phyloP scores from a whole-genome alignment of 2,329 filamentous ascomycete species.

The Pestalotiopsis sp. region DNA sequence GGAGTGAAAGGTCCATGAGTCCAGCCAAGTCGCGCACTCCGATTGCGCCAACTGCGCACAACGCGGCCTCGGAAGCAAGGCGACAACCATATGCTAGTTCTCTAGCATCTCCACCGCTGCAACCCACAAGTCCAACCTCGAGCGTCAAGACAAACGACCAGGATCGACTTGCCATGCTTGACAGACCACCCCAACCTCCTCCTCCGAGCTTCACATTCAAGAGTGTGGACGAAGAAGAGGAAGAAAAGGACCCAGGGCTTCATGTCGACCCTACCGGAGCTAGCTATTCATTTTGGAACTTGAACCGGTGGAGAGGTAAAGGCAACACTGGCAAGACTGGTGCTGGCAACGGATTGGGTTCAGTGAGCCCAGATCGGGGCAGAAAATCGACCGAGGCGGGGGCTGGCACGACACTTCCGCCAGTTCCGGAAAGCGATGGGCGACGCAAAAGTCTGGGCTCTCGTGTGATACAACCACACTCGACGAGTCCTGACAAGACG shows the following conservation, averaged over 20 bases:
- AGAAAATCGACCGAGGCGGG: slow-evolving; percentile 4
- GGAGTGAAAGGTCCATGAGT: slow-evolving; percentile 59
- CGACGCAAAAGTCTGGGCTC: slow-evolving; percentile 23
- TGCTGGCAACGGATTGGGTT: slow-evolving; percentile 1
- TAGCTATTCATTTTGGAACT: slow-evolving; percentile 59
- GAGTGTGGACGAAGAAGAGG: slow-evolving; percentile 45
- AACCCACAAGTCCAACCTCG: slow-evolving; percentile 43
- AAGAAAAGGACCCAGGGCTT: slow-evolving; percentile 38
- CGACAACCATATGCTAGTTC: slow-evolving; percentile 41
- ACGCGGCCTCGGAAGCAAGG: slow-evolving; percentile 48
- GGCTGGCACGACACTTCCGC: neutral
- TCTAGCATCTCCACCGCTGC: slow-evolving; percentile 12
- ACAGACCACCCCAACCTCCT: slow-evolving; percentile 40
- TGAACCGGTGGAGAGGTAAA: slow-evolving; percentile 55
- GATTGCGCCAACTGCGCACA: slow-evolving; percentile 38
- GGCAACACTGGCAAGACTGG: slow-evolving; percentile 6
- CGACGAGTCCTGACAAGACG: neutral
- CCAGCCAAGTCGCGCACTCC: slow-evolving; percentile 50
- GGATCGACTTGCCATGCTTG: slow-evolving; percentile 22
- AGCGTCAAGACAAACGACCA: slow-evolving; percentile 25
- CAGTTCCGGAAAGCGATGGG: slow-evolving; percentile 17
- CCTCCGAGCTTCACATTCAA: slow-evolving; percentile 60
- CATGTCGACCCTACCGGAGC: slow-evolving; percentile 41
- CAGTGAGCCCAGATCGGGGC: slow-evolving; percentile 8
- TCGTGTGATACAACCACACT: neutral